These are phyloP conservation scores for Alternaria sp. DNA, from an alignment of 2,329 filamentous ascomycete species.

Conservation along the genomic window DNA sequence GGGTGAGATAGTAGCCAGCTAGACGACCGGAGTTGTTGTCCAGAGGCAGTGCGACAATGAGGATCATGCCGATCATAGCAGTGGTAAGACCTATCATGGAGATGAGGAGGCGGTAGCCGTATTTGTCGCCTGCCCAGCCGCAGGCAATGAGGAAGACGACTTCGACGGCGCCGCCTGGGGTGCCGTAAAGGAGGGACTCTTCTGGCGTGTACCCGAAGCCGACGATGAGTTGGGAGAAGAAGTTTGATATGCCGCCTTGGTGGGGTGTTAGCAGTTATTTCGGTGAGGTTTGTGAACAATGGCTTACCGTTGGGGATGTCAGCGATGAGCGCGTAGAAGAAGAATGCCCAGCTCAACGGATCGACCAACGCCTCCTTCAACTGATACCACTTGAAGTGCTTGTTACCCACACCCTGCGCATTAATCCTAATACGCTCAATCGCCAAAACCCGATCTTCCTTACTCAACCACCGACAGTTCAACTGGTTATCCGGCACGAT, in stretches of 20 bases:
- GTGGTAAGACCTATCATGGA: conserved; percentile 59
- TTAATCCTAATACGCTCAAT: conserved; percentile 76
- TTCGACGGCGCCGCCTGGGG: conserved; percentile 70
- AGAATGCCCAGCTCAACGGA: conserved; percentile 66
- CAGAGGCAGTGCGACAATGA: conserved; percentile 69
- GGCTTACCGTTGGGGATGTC: conserved; percentile 63
- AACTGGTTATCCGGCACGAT: conserved; percentile 65
- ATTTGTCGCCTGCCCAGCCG: conserved; percentile 63
- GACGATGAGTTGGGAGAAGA: conserved; percentile 66
- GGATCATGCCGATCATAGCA: conserved; percentile 65
- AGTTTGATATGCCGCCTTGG: conserved; percentile 62
- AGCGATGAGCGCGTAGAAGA: conserved; percentile 62
- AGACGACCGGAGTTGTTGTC: conserved; percentile 65
- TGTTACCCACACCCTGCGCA: conserved; percentile 75
- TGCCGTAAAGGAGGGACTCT: conserved; percentile 69
- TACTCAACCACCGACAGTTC: conserved; percentile 67
- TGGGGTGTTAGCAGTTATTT: not conserved
- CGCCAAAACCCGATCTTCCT: conserved; percentile 70
- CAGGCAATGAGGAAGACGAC: conserved; percentile 63
- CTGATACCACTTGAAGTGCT: conserved; percentile 72
- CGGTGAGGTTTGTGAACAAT: not conserved
- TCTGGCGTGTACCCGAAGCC: conserved; percentile 70
- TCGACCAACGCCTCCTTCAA: conserved; percentile 65
- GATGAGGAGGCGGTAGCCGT: conserved; percentile 64
- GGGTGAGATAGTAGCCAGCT: conserved; percentile 70